Evolutionary conservation across 2,329 filamentous ascomycete species (phyloP).

Genomic region (Apiospora hydei): DNA sequence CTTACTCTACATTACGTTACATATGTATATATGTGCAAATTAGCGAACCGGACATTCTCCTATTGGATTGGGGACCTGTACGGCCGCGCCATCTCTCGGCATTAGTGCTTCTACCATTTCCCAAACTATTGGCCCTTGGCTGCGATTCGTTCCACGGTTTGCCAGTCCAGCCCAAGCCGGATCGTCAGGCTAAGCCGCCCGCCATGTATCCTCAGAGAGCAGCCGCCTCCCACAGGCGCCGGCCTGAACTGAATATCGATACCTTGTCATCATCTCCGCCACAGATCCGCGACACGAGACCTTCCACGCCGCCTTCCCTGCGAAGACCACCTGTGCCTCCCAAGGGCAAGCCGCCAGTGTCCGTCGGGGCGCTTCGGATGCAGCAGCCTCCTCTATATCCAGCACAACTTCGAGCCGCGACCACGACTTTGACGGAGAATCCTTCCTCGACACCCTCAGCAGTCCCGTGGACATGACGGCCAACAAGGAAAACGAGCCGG

Average conservation of each 20-base stretch:
- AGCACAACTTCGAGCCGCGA: constrained; percentile 30
- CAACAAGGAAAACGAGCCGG: constrained; percentile 40
- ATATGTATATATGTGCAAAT: constrained; percentile 16
- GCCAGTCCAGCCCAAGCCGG: background rate
- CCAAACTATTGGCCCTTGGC: constrained; percentile 7
- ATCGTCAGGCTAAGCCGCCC: constrained; percentile 9
- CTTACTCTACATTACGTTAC: background rate
- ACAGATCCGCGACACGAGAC: constrained; percentile 32
- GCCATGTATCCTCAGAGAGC: constrained; percentile 34
- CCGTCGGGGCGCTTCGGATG: constrained; percentile 43
- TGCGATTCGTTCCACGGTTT: constrained; percentile 14
- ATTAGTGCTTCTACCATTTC: constrained; percentile 14
- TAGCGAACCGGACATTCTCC: constrained; percentile 2
- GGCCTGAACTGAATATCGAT: constrained; percentile 48
- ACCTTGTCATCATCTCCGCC: constrained; percentile 35
- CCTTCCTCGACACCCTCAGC: constrained; percentile 40
- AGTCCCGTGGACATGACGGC: constrained; percentile 33
- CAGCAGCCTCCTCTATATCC: constrained; percentile 33
- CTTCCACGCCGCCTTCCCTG: constrained; percentile 41
- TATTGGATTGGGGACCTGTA: constrained; percentile 14
- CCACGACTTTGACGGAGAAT: constrained; percentile 37
- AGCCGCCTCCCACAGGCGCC: constrained; percentile 40
- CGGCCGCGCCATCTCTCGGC: constrained; percentile 4
- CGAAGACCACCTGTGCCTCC: constrained; percentile 38
- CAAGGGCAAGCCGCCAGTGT: constrained; percentile 44